phyloP scores from a whole-genome alignment of 2,329 filamentous ascomycete species.

The Geosmithia putterillii region DNA sequence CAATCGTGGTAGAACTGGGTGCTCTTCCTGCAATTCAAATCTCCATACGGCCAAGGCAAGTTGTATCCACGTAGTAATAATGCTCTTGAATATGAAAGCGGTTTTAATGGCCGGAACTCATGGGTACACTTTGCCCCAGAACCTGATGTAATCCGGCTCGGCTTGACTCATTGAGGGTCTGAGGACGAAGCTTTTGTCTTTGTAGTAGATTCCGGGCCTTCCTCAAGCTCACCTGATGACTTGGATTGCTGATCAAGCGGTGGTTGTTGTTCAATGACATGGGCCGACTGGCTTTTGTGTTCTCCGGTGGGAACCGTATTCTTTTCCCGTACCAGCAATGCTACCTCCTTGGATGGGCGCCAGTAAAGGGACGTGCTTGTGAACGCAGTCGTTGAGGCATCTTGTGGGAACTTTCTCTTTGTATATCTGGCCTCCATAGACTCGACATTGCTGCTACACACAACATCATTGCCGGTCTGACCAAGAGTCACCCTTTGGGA shows the following conservation, averaged over 20 bases:
- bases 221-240: background rate
- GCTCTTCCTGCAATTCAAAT: too few relatives aligned
- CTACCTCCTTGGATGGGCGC: constrained; percentile 1
- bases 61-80: too few relatives aligned
- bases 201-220: background rate
- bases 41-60: too few relatives aligned
- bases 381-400: constrained; percentile 9
- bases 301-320: background rate
- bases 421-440: constrained; percentile 11
- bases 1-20: too few relatives aligned
- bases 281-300: background rate
- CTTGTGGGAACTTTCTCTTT: constrained; percentile 9
- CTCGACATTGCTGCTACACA: constrained; percentile 8
- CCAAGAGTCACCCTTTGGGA: constrained; percentile 5
- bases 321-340: background rate
- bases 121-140: too few relatives aligned
- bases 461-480: constrained; percentile 8
- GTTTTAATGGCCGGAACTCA: too few relatives aligned
- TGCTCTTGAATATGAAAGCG: too few relatives aligned
- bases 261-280: background rate
- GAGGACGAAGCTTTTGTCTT: background rate
- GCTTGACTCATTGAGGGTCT: background rate
- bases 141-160: too few relatives aligned
- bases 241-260: background rate
- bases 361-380: constrained; percentile 15